A percentile compares a stretch with the other conserved stretches of the same genome.
phyloP scores from a whole-genome alignment of 768 basidiomycete species.

The Trametes villosa region DNA sequence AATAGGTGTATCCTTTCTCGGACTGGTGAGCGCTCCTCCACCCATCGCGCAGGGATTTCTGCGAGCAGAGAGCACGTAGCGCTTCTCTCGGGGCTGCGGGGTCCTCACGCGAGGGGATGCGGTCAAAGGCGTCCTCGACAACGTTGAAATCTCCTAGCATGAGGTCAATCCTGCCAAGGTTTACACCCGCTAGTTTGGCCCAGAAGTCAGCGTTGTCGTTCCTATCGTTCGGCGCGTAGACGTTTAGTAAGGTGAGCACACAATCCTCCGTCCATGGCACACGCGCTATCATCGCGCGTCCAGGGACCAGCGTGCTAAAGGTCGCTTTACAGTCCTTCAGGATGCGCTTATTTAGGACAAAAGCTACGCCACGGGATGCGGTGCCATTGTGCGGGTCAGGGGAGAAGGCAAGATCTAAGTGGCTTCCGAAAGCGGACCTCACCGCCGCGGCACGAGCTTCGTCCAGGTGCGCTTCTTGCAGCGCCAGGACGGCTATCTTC shows the following conservation, averaged over 20 bases:
- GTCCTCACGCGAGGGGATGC: background rate
- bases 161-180: background rate
- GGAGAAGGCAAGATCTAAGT: background rate
- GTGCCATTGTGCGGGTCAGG: background rate
- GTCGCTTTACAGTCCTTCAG: background rate
- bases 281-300: background rate
- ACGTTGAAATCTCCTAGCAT: constrained; percentile 41
- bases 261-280: background rate
- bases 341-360: background rate
- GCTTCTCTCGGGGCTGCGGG: background rate
- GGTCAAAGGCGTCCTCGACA: constrained; percentile 29
- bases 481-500: background rate
- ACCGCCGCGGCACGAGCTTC: background rate
- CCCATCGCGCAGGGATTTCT: background rate
- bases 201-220: background rate
- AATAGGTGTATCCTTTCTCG: background rate
- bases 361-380: background rate
- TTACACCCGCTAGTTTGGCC: background rate
- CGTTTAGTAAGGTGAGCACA: background rate
- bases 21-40: background rate
- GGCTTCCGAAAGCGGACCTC: background rate
- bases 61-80: background rate
- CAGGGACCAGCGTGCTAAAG: background rate
- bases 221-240: background rate
- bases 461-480: background rate